Conservation (phyloP, 345 rosid species). For the Chamaenerion angustifolium region DNA sequence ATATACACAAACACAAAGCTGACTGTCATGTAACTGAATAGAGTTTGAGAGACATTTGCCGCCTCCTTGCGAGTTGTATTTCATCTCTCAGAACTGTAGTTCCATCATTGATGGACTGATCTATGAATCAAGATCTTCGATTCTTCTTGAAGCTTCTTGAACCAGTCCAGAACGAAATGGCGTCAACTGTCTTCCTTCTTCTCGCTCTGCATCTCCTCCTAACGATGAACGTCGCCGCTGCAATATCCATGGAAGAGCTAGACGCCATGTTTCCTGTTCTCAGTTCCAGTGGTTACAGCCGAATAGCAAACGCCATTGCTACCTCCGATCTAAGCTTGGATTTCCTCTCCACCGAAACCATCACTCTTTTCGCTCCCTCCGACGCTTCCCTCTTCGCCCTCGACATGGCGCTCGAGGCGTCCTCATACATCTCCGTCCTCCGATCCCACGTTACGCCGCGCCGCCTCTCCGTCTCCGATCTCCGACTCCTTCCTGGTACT, state of each 20-base stretch:
- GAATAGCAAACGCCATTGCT: conserved; percentile 41
- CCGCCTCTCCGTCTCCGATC: conserved; percentile 24
- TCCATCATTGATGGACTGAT: no score
- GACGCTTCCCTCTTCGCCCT: conserved; percentile 29
- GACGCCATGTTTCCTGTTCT: conserved; percentile 26
- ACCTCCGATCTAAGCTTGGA: conserved; percentile 36
- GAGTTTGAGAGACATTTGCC: no score
- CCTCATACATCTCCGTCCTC: conserved; percentile 28
- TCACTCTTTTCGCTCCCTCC: conserved; percentile 29
- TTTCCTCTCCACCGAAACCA: conserved; percentile 23
- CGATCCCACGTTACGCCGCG: conserved; percentile 26
- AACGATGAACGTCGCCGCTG: conserved; percentile 2
- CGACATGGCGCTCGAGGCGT: conserved; percentile 32
- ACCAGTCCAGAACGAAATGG: no score
- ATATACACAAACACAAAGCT: no score
- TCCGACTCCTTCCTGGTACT: conserved; percentile 4
- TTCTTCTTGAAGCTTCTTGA: no score
- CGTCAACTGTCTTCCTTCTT: neutral
- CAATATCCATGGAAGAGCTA: conserved; percentile 21
- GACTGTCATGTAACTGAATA: no score
- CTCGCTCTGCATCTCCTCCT: neutral
- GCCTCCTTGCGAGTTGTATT: no score
- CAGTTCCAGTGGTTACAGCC: conserved; percentile 26
- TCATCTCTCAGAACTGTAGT: no score
- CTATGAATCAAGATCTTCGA: no score